Evolutionary conservation across 805 yeast species (phyloP).

Genomic region (Candida ponderosae): DNA sequence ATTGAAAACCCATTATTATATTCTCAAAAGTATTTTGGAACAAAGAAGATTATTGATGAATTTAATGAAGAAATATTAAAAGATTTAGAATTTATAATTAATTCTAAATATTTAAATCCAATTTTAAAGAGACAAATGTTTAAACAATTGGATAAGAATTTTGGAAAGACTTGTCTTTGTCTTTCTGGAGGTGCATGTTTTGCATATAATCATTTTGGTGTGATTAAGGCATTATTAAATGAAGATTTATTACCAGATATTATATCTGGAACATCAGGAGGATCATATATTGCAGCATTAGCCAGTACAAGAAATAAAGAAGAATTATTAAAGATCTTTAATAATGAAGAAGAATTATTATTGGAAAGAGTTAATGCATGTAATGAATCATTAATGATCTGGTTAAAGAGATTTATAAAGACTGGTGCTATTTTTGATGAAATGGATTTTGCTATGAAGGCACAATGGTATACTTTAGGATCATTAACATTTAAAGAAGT

Average conservation of each 20-base stretch:
- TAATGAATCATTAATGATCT: constrained; percentile 50
- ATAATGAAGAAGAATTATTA: constrained; percentile 35
- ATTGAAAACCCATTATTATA: constrained; percentile 65
- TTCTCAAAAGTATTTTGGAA: constrained; percentile 70
- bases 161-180: constrained; percentile 66
- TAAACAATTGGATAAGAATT: constrained; percentile 50
- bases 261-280: constrained; percentile 75
- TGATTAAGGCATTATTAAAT: constrained; percentile 63
- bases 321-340: constrained; percentile 46
- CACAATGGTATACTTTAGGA: constrained; percentile 65
- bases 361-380: constrained; percentile 64
- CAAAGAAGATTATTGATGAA: constrained; percentile 50
- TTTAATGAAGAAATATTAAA: constrained; percentile 46
- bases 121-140: constrained; percentile 44
- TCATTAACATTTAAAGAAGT: constrained; percentile 68
- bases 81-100: constrained; percentile 36
- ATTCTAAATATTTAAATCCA: constrained; percentile 27
- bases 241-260: constrained; percentile 59
- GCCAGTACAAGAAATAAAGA: constrained; percentile 63
- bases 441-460: constrained; percentile 62
- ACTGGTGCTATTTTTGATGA: constrained; percentile 80
- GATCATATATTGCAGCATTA: constrained; percentile 69
- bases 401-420: constrained; percentile 57
- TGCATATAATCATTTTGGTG: constrained; percentile 72
- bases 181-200: constrained; percentile 78